Percentiles rank a stretch among this genome's conserved stretches.
phyloP scores from a whole-genome alignment of 2,329 filamentous ascomycete species.

The Trichoderma endophyticum region DNA sequence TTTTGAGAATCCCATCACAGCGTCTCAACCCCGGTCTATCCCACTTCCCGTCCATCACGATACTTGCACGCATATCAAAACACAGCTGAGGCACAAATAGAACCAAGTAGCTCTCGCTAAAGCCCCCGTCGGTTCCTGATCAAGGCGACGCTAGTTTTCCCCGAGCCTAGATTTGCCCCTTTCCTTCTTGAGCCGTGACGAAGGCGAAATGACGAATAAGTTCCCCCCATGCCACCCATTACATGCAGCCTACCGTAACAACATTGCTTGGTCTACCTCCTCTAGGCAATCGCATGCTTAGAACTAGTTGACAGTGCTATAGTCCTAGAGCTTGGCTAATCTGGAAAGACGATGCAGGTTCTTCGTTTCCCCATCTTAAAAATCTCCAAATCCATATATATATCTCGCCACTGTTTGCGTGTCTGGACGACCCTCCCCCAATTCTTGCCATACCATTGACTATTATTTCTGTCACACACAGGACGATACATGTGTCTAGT shows the following conservation, averaged over 20 bases:
- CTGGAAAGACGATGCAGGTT: background rate
- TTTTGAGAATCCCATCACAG: background rate
- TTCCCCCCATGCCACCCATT: background rate
- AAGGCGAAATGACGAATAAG: background rate
- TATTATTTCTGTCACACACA: background rate
- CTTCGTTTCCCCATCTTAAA: background rate
- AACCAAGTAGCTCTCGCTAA: background rate
- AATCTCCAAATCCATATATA: background rate
- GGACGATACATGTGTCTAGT: slow-evolving; percentile 8
- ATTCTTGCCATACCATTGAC: background rate
- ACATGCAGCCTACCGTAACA: too few relatives aligned
- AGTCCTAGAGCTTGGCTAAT: too few relatives aligned
- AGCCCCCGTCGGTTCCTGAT: background rate
- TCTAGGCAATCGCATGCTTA: too few relatives aligned
- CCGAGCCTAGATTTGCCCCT: background rate
- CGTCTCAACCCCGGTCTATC: background rate
- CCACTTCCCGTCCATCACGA: background rate
- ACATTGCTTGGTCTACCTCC: too few relatives aligned
- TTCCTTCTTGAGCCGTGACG: background rate
- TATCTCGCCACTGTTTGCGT: background rate
- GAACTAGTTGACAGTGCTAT: too few relatives aligned
- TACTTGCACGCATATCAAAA: background rate
- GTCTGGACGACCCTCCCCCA: background rate
- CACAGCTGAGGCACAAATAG: too few relatives aligned
- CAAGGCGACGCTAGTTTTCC: background rate